Base-by-base conservation (phyloP, 1,284 basidiomycete species). In the Pholiota adiposa region DNA sequence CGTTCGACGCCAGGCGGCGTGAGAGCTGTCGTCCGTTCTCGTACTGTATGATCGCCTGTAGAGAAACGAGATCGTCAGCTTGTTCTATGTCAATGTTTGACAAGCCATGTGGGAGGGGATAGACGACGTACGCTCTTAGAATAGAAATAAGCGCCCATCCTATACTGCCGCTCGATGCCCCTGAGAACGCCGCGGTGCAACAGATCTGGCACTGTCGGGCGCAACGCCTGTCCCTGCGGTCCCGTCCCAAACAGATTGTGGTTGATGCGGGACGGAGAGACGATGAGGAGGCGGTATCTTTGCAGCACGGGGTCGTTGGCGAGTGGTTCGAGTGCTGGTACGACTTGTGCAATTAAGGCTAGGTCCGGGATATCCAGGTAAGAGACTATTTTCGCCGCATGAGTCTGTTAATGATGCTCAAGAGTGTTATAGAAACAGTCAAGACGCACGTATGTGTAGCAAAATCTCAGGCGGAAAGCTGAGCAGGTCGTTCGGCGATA, bases 311-410 rank as follows among this genome's bases (percentile, higher is more conserved):
- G 87, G 67, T 91, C 89, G 8, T 77, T 71, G 8, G 85, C 80
- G 50, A 90, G 74, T 12, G 67, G 66, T 7, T 78, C 76, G 11
- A 90, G 75, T 19, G 70, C 61, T 14, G 78, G 81, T 49, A 76
- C 81, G 23, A 81, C 75, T 55, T 74, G 76, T 11, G 81, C 77
- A 33, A 90, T 69, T 2, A 76, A 70, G 53, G 79, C 79, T 48
- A 90, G 80, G 68, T 91, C 89, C 0, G 89, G 89, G 6, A 90
- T 71, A 71, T 91, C 89, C 51, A 91, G 77, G 69, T 82, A 91
- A 1, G 86, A 84, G 44, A 89, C 88, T 89, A 64, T 12, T 31
- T 31, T 21, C 18, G 21, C 9, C 23, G 6, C n/a, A 14, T 27
- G 5, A 8, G 33, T n/a, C 25, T 3, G 19, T 27, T 49, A 12